Percentiles rank a stretch among this genome's conserved stretches.
phyloP scores from a whole-genome alignment of 345 rosid genomes.

The Laguncularia racemosa region DNA sequence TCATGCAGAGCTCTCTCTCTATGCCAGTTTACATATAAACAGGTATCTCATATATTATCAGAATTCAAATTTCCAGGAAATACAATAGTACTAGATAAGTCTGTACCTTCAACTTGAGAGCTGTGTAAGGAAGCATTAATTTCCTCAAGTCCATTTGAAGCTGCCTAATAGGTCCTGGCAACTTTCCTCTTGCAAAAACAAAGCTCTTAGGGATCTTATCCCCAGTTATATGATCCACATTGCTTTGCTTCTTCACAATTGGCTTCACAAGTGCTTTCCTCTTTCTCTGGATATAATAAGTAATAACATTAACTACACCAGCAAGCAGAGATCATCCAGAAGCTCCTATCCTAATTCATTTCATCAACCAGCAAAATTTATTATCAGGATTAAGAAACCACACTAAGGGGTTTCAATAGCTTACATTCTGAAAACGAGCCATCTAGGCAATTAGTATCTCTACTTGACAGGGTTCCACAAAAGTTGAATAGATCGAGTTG shows the following conservation, averaged over 20 bases:
- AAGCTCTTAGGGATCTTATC: conserved; percentile 86
- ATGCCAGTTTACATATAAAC: too few relatives aligned
- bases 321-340: not conserved
- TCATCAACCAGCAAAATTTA: not conserved
- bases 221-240: conserved; percentile 76
- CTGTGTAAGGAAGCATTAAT: conserved; percentile 92
- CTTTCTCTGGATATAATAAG: conserved; percentile 31
- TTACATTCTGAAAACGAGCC: conserved; percentile 16
- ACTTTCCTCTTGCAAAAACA: conserved; percentile 81
- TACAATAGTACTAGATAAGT: too few relatives aligned
- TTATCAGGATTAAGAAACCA: not conserved
- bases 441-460: not conserved
- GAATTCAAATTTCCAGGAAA: too few relatives aligned
- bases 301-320: not conserved
- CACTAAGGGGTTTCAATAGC: not conserved
- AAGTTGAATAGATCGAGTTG: too few relatives aligned
- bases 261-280: conserved; percentile 59
- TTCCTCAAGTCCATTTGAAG: conserved; percentile 89
- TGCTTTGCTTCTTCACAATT: conserved; percentile 29
- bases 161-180: conserved; percentile 67
- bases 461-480: too few relatives aligned
- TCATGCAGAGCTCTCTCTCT: too few relatives aligned
- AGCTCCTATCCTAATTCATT: not conserved
- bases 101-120: conserved; percentile 74
- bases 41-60: too few relatives aligned